Evolutionary conservation across 202 grass and related monocot genomes (phyloP).

Genomic region (Zoysia matrella): DNA sequence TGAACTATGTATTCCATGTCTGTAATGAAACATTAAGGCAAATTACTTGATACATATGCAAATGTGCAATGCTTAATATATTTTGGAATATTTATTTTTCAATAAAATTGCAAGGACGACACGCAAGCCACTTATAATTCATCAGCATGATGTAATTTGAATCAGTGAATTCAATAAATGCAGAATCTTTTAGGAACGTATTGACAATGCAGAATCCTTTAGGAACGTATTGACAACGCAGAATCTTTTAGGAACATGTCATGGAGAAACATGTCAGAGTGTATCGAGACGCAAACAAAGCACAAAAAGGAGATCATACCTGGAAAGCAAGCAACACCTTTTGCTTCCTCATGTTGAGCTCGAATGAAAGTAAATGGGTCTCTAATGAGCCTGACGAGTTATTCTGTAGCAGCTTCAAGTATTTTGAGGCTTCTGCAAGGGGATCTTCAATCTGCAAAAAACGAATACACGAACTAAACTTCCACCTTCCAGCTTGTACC

Average conservation of each 20-base stretch:
- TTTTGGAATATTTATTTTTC: conserved; percentile 25
- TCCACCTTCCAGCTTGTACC: conserved; percentile 8
- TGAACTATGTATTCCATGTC: background rate
- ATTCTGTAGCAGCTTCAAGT: conserved; percentile 93
- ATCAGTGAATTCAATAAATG: no score
- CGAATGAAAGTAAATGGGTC: conserved; percentile 96
- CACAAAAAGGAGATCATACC: conserved; percentile 46
- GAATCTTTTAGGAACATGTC: no score
- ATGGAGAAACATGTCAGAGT: no score
- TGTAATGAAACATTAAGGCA: background rate
- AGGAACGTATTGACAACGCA: no score
- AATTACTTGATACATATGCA: conserved; percentile 2
- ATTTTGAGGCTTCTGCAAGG: conserved; percentile 85
- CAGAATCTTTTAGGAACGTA: no score
- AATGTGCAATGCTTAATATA: background rate
- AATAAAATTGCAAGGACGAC: background rate
- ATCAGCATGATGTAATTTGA: no score
- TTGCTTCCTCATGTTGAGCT: conserved; percentile 97
- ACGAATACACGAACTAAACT: conserved; percentile 6
- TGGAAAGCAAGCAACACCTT: conserved; percentile 97
- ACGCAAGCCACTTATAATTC: background rate
- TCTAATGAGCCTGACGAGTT: conserved; percentile 86
- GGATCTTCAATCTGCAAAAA: conserved; percentile 86
- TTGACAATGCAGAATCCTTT: no score
- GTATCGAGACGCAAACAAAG: conserved; percentile 18